Evolutionary conservation across 2,329 filamentous ascomycete genomes (phyloP).

Genomic region (Beauveria brongniartii): DNA sequence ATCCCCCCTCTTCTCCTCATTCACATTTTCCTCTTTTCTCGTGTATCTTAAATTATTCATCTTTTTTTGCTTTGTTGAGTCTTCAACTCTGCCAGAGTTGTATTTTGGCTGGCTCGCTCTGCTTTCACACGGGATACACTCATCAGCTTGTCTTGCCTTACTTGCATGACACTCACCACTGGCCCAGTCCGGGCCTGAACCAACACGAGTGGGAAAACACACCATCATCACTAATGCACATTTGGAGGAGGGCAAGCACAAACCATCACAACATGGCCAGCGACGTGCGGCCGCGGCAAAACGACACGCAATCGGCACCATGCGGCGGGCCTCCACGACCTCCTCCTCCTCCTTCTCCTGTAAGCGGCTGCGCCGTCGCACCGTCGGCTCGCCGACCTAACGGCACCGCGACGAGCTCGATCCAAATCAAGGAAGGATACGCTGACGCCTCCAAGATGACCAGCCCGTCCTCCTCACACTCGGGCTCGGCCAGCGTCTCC

Average conservation of each 20-base stretch:
- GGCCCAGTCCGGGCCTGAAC: conserved; percentile 1
- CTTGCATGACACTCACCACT: neutral
- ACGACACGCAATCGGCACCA: neutral
- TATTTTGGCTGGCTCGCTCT: neutral
- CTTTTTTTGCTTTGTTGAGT: neutral
- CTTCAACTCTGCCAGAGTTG: neutral
- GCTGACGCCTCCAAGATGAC: neutral
- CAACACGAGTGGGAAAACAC: neutral
- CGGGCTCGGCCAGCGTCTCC: neutral
- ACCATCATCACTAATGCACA: neutral
- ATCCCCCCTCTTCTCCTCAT: neutral
- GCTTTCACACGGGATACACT: neutral
- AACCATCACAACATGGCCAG: neutral
- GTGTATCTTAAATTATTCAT: neutral
- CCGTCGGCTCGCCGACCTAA: neutral
- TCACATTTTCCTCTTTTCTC: neutral
- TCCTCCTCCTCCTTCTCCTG: neutral
- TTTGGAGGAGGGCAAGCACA: neutral
- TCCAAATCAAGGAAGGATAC: neutral
- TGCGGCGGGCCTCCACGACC: neutral
- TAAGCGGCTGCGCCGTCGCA: neutral
- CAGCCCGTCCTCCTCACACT: neutral
- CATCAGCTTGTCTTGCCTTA: neutral
- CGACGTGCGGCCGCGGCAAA: neutral
- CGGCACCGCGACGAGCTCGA: neutral